Evolutionary conservation across 1,139 yeast genomes (phyloP).

Genomic region (Scheffersomyces stambukii): DNA sequence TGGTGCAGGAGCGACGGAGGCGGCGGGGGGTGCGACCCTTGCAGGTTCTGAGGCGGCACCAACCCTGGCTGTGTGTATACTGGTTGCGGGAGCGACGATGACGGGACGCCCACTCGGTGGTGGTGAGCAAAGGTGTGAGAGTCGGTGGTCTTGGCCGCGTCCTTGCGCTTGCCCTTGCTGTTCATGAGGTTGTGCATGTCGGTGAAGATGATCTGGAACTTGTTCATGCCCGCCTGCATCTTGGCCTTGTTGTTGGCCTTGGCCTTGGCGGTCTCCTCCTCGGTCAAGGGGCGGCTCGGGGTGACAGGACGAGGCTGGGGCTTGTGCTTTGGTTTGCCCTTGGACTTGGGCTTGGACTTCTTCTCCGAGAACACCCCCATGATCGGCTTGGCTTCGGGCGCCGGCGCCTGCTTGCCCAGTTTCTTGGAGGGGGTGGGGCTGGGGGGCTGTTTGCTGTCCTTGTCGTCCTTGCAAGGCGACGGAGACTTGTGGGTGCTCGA

Average conservation of each 20-base stretch:
- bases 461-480: constrained; percentile 3
- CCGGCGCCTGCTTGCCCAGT: constrained; percentile 4
- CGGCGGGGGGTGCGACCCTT: constrained; percentile 5
- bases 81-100: constrained; percentile 2
- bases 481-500: constrained; percentile 17
- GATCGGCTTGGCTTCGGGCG: constrained; percentile 22
- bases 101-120: constrained; percentile 1
- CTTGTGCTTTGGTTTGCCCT: constrained; percentile 3
- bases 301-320: constrained; percentile 1
- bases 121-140: constrained; percentile 4
- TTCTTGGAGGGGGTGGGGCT: constrained; percentile 43
- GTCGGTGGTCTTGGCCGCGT: constrained; percentile 7
- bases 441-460: constrained; percentile 17
- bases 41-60: too few species aligned
- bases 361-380: constrained; percentile 45
- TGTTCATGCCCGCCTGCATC: constrained; percentile 45
- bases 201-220: constrained; percentile 51
- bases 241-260: constrained; percentile 21
- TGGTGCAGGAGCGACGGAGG: constrained; percentile 7
- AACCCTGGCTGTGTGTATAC: too few species aligned
- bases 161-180: constrained; percentile 8
- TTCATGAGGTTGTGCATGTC: constrained; percentile 46
- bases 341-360: constrained; percentile 8
- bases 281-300: background rate
- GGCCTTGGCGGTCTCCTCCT: constrained; percentile 2